Evolutionary conservation across 2,329 filamentous ascomycete genomes (phyloP), one percentile per base, ranked within the genome.

Genomic region (Hypoxylon sp.): DNA sequence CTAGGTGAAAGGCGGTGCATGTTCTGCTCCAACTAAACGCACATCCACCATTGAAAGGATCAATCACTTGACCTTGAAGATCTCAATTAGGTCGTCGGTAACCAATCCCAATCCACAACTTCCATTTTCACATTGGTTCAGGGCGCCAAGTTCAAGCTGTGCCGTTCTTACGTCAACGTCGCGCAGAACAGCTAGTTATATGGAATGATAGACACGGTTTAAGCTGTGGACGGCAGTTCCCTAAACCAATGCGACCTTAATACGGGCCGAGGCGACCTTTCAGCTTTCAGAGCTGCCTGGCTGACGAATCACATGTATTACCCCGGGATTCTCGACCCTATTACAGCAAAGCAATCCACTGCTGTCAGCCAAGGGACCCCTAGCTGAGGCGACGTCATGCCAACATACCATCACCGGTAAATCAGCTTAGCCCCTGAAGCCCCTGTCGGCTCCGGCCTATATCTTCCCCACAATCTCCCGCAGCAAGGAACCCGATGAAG

Each of bases 201-300:
- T n/a, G 25, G 20, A 25, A 19, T 38, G 43, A 56, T 48, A 17
- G 15, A 17, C 52, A 30, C 6, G 19, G 5, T 32, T 43, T 34
- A 48, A 30, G 43, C 52, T 47, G 4, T 45, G 44, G 47, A 52
- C 11, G 47, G 47, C 42, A 56, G 38, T 32, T 56, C 42, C 32
- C 38, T 40, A 35, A 27, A 31, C 26, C 21, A 19, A 55, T 55
- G 42, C 29, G 38, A 55, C 42, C 20, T 31, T 11, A 37, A 25
- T 30, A 35, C 44, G 44, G 44, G 5, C 44, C 43, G 43, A 47
- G 43, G 19, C 13, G n/a, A 11, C 35, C 43, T 48, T 34, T 44
- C 34, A 51, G 40, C 31, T 50, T 13, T 26, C 31, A 25, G 15
- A 37, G 17, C 17, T 29, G 34, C n/a, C 13, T 19, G 27, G 29